Percentiles rank a stretch among this genome's conserved stretches.
Evolutionary conservation across 306 rosid species (phyloP).

Genomic region (Sicyos edulis): DNA sequence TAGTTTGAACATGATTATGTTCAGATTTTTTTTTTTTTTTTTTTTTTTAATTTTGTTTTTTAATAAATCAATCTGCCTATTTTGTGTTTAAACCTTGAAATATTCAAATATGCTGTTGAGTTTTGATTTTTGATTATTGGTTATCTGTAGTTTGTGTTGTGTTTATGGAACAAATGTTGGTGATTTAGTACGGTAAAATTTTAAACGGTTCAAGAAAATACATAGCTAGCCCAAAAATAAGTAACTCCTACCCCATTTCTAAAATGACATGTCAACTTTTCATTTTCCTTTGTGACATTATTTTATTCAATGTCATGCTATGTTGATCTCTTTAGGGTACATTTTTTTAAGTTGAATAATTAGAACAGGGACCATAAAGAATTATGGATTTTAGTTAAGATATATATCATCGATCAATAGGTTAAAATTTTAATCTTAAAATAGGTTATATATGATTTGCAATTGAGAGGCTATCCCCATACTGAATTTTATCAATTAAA

Average conservation of each 20-base stretch:
- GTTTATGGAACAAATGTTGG: not conserved
- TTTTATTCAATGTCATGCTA: too few species aligned
- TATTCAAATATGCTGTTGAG: not conserved
- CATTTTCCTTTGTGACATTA: not conserved
- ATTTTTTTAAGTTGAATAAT: too few species aligned
- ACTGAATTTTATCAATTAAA: too few species aligned
- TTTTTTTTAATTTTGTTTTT: too few species aligned
- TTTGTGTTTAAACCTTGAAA: not conserved
- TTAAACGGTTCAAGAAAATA: not conserved
- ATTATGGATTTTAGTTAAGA: too few species aligned
- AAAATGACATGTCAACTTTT: not conserved
- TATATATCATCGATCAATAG: too few species aligned
- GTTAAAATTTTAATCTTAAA: not conserved
- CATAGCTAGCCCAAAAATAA: not conserved
- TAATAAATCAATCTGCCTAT: not conserved
- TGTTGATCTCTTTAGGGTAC: not conserved
- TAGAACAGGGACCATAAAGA: too few species aligned
- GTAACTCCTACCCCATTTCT: not conserved
- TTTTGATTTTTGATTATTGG: not conserved
- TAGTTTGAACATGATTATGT: not conserved
- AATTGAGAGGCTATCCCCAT: too few species aligned
- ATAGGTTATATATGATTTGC: too few species aligned
- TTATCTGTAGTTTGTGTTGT: not conserved
- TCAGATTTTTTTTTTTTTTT: not conserved
- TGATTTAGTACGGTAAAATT: not conserved